These are phyloP conservation scores for Filobasidium wieringae DNA, from an alignment of 768 basidiomycete species.

Conservation along the genomic window DNA sequence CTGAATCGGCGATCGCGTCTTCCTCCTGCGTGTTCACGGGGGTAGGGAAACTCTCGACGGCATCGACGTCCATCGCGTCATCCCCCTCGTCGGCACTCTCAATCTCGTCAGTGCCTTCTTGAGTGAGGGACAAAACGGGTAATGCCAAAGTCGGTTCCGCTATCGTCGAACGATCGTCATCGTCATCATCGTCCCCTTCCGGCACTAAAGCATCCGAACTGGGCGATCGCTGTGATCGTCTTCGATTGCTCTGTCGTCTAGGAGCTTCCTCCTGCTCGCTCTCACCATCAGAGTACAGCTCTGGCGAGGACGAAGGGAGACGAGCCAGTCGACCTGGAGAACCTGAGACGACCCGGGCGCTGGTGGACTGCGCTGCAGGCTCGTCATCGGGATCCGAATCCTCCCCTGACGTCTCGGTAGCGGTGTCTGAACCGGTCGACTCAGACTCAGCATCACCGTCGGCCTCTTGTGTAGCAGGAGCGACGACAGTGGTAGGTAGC, in stretches of 20 bases:
- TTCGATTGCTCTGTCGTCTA: neutral
- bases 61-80: neutral
- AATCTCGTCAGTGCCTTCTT: neutral
- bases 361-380: neutral
- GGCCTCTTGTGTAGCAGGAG: neutral
- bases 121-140: too few species aligned
- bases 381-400: neutral
- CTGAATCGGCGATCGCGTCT: neutral
- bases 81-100: neutral
- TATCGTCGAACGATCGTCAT: neutral
- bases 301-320: neutral
- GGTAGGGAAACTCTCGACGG: neutral
- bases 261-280: neutral
- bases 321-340: neutral
- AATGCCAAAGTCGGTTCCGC: too few species aligned
- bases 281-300: neutral
- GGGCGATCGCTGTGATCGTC: neutral
- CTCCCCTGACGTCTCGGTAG: neutral
- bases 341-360: neutral
- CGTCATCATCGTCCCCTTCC: neutral
- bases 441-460: neutral
- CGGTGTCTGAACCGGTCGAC: neutral
- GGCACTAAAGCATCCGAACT: neutral
- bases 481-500: neutral
- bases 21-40: neutral